phyloP scores from a whole-genome alignment of 2,329 filamentous ascomycete species.

The Myriosclerotinia curreyana region DNA sequence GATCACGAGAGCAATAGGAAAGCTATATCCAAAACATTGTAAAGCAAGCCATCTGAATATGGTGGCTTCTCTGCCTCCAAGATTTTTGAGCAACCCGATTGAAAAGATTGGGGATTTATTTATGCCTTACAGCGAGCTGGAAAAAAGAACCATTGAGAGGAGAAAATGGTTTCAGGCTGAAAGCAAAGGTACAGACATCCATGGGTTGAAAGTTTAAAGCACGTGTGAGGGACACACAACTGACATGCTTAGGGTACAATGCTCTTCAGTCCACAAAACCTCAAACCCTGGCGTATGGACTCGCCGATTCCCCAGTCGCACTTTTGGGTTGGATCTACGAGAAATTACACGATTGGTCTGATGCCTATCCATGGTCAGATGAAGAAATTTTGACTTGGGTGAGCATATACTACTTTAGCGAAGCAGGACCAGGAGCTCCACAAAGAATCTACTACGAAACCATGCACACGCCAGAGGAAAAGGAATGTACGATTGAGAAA shows the following conservation, averaged over 20 bases:
- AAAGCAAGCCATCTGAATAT: conserved; percentile 61
- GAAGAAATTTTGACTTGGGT: conserved; percentile 71
- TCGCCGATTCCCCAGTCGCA: conserved; percentile 64
- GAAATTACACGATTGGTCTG: conserved; percentile 75
- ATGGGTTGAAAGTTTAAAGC: background rate
- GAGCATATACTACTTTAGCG: conserved; percentile 63
- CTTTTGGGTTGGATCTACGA: conserved; percentile 78
- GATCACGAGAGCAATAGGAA: conserved; percentile 60
- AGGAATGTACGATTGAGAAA: too few species aligned
- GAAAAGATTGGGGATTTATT: conserved; percentile 56
- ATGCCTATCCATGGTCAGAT: conserved; percentile 68
- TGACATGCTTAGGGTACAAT: conserved; percentile 51
- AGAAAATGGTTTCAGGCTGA: conserved; percentile 57
- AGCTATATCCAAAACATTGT: conserved; percentile 55
- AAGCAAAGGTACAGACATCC: conserved; percentile 18
- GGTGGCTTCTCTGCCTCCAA: conserved; percentile 48
- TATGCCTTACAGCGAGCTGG: conserved; percentile 51
- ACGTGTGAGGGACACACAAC: fast-evolving
- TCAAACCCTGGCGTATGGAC: conserved; percentile 66
- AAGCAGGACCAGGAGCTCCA: too few species aligned
- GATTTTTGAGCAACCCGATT: conserved; percentile 51
- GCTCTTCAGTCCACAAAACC: conserved; percentile 64
- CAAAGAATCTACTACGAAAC: too few species aligned
- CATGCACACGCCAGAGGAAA: too few species aligned
- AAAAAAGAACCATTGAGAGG: conserved; percentile 48